phyloP scores from a whole-genome alignment of 768 basidiomycete genomes.

The Agaricus blazei region DNA sequence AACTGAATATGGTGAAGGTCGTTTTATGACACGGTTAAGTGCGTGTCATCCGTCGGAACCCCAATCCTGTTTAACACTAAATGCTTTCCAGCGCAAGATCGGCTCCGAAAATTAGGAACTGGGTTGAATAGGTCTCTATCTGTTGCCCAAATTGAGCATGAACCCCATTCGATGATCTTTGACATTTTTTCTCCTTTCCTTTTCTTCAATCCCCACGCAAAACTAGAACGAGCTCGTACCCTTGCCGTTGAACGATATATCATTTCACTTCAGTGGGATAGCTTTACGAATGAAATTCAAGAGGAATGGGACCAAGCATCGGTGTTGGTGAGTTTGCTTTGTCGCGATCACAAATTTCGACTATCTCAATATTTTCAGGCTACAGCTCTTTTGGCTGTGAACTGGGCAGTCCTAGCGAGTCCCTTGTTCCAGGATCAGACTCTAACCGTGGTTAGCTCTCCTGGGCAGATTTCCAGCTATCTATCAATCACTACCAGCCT shows the following conservation, averaged over 20 bases:
- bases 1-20: not conserved
- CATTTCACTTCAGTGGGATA: not conserved
- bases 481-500: conserved; percentile 1
- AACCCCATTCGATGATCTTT: not conserved
- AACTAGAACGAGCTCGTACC: not conserved
- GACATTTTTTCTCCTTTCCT: not conserved
- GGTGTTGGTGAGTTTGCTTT: not conserved
- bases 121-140: not conserved
- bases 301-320: conserved; percentile 5
- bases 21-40: conserved; percentile 4
- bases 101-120: conserved; percentile 5
- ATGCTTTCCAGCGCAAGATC: not conserved
- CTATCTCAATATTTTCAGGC: not conserved
- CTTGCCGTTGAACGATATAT: not conserved
- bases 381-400: conserved; percentile 3
- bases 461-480: conserved; percentile 3
- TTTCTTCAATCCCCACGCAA: conserved; percentile 2
- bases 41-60: not conserved
- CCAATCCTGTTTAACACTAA: too few relatives aligned
- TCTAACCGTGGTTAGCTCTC: not conserved
- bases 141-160: not conserved
- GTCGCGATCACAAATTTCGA: not conserved
- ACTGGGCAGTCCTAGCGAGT: conserved; percentile 4
- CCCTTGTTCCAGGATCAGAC: not conserved
- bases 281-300: not conserved